Conservation (phyloP, 2,329 filamentous ascomycete species). For the Fusarium sp. region DNA sequence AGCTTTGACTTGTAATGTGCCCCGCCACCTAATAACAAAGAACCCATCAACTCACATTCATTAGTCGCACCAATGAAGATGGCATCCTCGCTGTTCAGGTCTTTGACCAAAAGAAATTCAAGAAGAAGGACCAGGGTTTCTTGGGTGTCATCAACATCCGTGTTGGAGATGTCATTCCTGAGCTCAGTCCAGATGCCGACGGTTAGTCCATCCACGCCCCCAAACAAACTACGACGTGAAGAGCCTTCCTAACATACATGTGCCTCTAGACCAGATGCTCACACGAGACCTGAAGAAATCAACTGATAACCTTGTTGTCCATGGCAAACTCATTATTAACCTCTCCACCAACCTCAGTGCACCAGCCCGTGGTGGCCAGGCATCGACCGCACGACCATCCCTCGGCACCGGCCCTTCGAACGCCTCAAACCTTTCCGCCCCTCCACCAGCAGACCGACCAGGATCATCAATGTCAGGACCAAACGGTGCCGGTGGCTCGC, state of each 20-base stretch:
- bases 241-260: constrained; percentile 47
- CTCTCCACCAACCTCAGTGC: constrained; percentile 88
- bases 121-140: constrained; percentile 99
- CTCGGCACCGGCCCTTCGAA: constrained; percentile 61
- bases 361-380: constrained; percentile 69
- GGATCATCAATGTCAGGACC: constrained; percentile 66
- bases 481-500: constrained; percentile 60
- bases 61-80: constrained; percentile 89
- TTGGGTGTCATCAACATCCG: constrained; percentile 97
- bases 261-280: constrained; percentile 88
- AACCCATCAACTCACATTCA: constrained; percentile 31
- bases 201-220: constrained; percentile 69
- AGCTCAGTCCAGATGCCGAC: constrained; percentile 89
- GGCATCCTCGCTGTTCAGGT: constrained; percentile 98
- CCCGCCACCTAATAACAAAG: constrained; percentile 25
- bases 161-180: constrained; percentile 88
- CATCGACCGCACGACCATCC: constrained; percentile 62
- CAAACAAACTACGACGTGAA: constrained; percentile 37
- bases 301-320: constrained; percentile 96
- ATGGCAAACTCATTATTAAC: constrained; percentile 97
- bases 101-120: constrained; percentile 99
- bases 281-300: constrained; percentile 97
- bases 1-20: constrained; percentile 92
- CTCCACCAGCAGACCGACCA: constrained; percentile 62
- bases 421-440: constrained; percentile 59